phyloP scores from a whole-genome alignment of 345 rosid species.

The Trapa incisa region DNA sequence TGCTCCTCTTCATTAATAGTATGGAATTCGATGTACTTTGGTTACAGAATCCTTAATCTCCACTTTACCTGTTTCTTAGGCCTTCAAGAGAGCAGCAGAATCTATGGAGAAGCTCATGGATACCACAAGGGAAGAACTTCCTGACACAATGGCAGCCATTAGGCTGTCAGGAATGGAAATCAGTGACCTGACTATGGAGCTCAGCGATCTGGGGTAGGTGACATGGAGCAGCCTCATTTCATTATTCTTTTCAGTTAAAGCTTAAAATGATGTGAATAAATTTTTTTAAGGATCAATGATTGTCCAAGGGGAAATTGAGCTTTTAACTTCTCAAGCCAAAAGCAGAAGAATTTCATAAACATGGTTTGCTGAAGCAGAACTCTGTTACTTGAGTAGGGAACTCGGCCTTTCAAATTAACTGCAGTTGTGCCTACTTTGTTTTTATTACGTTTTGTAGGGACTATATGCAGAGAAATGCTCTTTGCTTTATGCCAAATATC shows the following conservation, averaged over 20 bases:
- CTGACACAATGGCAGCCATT: constrained; percentile 87
- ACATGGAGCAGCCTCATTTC: neutral
- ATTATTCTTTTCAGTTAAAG: neutral
- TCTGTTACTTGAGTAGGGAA: neutral
- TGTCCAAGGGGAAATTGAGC: neutral
- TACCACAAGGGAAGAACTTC: constrained; percentile 78
- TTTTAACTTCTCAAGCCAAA: neutral
- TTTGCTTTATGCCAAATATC: neutral
- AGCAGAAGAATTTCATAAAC: neutral
- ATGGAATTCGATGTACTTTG: neutral
- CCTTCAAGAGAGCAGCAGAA: constrained; percentile 82
- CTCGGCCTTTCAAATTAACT: neutral
- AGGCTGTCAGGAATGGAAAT: constrained; percentile 94
- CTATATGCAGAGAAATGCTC: neutral
- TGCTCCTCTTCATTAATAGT: neutral
- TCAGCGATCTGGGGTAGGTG: constrained; percentile 73
- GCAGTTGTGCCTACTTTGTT: neutral
- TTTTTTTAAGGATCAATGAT: neutral
- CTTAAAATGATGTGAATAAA: too few species aligned
- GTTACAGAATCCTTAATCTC: neutral
- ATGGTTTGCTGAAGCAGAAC: too few species aligned
- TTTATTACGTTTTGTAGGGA: neutral
- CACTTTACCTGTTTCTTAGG: constrained; percentile 18
- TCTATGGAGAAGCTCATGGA: constrained; percentile 78
- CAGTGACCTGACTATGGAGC: constrained; percentile 82